These are phyloP conservation scores for Thermoascus crustaceus DNA, from an alignment of 2,329 filamentous ascomycete genomes.

Conservation along the genomic window DNA sequence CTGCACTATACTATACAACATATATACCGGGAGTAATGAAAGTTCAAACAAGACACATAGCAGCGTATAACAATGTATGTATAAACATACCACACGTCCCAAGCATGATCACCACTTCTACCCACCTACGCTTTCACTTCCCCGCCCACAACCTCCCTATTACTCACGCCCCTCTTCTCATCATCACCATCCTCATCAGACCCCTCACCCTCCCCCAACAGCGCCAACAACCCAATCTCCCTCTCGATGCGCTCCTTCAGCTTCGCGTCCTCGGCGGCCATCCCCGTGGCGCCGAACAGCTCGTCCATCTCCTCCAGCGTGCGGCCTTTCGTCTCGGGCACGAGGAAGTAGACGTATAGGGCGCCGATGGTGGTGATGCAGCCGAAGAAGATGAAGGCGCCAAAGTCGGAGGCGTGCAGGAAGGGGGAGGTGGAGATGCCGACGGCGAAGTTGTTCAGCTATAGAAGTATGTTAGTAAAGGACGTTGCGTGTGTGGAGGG, in stretches of 20 bases:
- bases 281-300: slow-evolving; percentile 21
- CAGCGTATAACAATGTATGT: no score
- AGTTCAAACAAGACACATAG: no score
- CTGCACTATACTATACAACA: no score
- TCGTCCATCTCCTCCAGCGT: slow-evolving; percentile 27
- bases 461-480: neutral
- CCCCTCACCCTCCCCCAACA: slow-evolving; percentile 18
- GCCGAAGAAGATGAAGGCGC: slow-evolving; percentile 67
- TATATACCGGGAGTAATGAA: no score
- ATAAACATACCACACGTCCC: no score
- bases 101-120: no score
- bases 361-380: slow-evolving; percentile 20
- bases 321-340: slow-evolving; percentile 27
- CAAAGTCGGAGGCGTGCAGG: slow-evolving; percentile 55
- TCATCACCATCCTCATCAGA: neutral
- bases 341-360: slow-evolving; percentile 20
- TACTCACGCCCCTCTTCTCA: no score
- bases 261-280: slow-evolving; percentile 19
- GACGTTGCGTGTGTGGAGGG: neutral
- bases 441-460: slow-evolving; percentile 55
- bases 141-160: no score
- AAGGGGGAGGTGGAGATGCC: slow-evolving; percentile 64
- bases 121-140: no score
- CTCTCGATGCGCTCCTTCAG: slow-evolving; percentile 21
- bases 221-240: slow-evolving; percentile 21